Conservation (phyloP, 805 yeast species). For the Starmerella potacharoeniae region DNA sequence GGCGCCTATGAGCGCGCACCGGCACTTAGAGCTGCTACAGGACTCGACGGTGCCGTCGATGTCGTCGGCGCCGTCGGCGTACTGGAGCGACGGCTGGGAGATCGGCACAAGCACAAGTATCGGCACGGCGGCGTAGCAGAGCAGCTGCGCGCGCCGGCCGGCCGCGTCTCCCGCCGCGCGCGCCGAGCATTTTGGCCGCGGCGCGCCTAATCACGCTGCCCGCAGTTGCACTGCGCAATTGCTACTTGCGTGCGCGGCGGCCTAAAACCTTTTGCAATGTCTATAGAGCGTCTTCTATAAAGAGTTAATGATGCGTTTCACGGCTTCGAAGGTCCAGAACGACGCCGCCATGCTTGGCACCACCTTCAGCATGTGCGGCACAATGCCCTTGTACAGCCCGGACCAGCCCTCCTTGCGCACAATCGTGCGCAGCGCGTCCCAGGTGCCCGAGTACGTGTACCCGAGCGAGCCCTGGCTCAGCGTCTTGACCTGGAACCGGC, state of each 20-base stretch:
- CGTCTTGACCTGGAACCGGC: slow-evolving; percentile 82
- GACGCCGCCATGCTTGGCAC: slow-evolving; percentile 94
- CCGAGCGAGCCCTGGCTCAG: slow-evolving; percentile 60
- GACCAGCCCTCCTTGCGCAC: slow-evolving; percentile 66
- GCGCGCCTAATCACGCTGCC: too few relatives aligned
- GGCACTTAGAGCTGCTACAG: neutral
- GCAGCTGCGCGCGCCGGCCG: too few relatives aligned
- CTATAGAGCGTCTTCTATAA: neutral
- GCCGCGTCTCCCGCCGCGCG: too few relatives aligned
- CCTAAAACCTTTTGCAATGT: neutral
- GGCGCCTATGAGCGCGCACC: neutral
- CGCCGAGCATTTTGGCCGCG: too few relatives aligned
- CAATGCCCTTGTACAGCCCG: slow-evolving; percentile 53
- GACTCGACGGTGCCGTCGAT: neutral
- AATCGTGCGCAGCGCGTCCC: slow-evolving; percentile 62
- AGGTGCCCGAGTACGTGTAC: slow-evolving; percentile 64
- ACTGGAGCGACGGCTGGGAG: slow-evolving; percentile 1
- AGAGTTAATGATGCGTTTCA: slow-evolving; percentile 35
- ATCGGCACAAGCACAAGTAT: slow-evolving; percentile 1
- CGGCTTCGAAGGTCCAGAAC: slow-evolving; percentile 77
- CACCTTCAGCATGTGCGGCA: slow-evolving; percentile 74
- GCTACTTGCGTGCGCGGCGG: too few relatives aligned
- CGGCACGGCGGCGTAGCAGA: neutral
- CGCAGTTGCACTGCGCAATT: too few relatives aligned
- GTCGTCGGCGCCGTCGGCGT: slow-evolving; percentile 1